Conservation (phyloP, 305 asterid species). For the Caryopteris hybrid region DNA sequence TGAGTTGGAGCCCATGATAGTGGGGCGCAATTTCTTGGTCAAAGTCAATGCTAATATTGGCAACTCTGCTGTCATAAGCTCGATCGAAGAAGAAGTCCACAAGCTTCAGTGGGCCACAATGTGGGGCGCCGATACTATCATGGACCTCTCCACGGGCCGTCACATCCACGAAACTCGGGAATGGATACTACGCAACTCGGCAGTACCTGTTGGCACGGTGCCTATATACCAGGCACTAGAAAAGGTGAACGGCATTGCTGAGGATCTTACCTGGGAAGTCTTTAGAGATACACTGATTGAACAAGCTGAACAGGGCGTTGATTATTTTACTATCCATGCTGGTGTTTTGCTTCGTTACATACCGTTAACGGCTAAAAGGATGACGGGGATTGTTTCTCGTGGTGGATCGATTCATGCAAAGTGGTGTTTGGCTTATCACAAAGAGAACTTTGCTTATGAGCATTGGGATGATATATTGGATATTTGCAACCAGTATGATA, state of each 20-base stretch:
- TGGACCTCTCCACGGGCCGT: conserved; percentile 97
- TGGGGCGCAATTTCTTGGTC: conserved; percentile 93
- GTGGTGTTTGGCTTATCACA: conserved; percentile 95
- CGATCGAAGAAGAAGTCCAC: conserved; percentile 96
- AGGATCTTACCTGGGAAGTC: conserved; percentile 86
- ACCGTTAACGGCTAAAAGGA: conserved; percentile 85
- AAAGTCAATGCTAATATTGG: conserved; percentile 95
- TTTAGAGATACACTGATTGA: conserved; percentile 87
- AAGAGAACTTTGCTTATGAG: conserved; percentile 90
- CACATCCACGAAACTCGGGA: conserved; percentile 98
- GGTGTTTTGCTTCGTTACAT: conserved; percentile 92
- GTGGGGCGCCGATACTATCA: conserved; percentile 99
- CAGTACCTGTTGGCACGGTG: conserved; percentile 95
- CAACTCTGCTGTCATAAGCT: conserved; percentile 91
- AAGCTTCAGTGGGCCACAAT: conserved; percentile 98
- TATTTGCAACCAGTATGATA: conserved; percentile 87
- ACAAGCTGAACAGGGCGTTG: conserved; percentile 98
- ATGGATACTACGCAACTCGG: conserved; percentile 94
- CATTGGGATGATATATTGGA: conserved; percentile 97
- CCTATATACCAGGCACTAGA: conserved; percentile 96
- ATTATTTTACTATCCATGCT: conserved; percentile 93
- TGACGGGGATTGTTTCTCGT: conserved; percentile 97
- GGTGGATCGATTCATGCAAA: conserved; percentile 99
- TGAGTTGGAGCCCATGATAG: conserved; percentile 93
- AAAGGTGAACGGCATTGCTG: conserved; percentile 90